These are phyloP conservation scores for Penicillium crystallinum DNA, from an alignment of 495 filamentous ascomycete genomes.

Conservation along the genomic window DNA sequence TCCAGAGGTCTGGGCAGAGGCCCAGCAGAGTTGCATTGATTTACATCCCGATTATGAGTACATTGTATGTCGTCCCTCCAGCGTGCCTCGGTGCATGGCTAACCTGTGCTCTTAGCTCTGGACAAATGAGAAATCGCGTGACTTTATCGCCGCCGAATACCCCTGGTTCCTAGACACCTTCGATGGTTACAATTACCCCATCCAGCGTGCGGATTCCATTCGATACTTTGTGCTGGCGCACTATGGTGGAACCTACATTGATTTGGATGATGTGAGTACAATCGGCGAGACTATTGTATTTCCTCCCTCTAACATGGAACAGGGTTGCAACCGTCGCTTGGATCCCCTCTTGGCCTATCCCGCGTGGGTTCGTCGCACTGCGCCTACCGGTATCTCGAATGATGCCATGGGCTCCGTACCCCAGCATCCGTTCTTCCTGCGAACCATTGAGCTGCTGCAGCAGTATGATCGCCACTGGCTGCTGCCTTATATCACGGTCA, in stretches of 20 bases:
- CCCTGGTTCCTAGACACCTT: conserved; percentile 85
- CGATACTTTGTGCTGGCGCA: conserved; percentile 82
- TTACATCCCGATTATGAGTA: conserved; percentile 77
- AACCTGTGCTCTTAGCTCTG: conserved; percentile 57
- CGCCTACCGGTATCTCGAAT: conserved; percentile 82
- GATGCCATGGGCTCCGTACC: conserved; percentile 81
- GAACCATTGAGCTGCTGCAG: conserved; percentile 63
- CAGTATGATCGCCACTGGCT: conserved; percentile 71
- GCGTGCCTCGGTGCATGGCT: not conserved
- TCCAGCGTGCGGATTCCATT: conserved; percentile 83
- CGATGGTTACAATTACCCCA: conserved; percentile 72
- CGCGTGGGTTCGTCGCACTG: conserved; percentile 74
- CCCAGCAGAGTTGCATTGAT: conserved; percentile 70
- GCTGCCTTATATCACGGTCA: conserved; percentile 83
- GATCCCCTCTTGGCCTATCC: conserved; percentile 78
- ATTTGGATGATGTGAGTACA: conserved; percentile 72
- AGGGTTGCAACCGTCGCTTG: conserved; percentile 78
- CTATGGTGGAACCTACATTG: conserved; percentile 84
- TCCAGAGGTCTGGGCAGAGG: conserved; percentile 65
- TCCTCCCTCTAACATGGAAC: conserved; percentile 10
- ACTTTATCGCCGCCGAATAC: conserved; percentile 74
- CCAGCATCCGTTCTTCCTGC: conserved; percentile 77
- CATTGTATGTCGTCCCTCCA: conserved; percentile 49
- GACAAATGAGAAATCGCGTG: conserved; percentile 70
- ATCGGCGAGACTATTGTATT: not conserved